Base-by-base conservation (phyloP, 2,329 filamentous ascomycete species). In the Cercospora sojina region DNA sequence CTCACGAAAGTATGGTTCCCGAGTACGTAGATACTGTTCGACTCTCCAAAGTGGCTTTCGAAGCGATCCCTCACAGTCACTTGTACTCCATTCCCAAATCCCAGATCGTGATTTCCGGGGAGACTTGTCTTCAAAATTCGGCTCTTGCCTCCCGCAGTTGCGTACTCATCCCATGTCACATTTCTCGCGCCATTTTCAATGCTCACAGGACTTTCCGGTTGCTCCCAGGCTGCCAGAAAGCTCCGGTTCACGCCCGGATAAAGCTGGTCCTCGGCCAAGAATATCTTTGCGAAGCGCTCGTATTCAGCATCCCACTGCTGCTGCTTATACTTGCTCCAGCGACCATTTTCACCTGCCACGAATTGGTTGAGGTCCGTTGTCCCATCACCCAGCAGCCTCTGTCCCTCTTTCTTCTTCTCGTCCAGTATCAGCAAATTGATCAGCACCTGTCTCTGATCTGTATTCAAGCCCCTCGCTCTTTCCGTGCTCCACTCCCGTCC, bases 1-100 rank as follows among this genome's bases (percentile, higher is more conserved):
- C 92, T 96, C 20, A 99, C 91, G 76, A 99, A 93, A 0, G 92
- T 96, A 77, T 99, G 95, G 75, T 99, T 99, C 12, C 92, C 95
- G 62, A 98, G 85, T 5, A 98, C 85, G 77, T 98, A 93, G 20
- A 99, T 88, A 8, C 92, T 85, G 78, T 97, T 98, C n/a, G 89
- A 87, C 64, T 95, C 90, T 4, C 95, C 95, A 79, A 99, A 98
- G 76, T 90, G 97, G 3, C 90, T 87, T 74, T 90, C 87, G 77
- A 98, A 99, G 16, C 95, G 85, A 73, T 95, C 85, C 60, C 93
- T 87, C 35, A 97, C 92, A 0, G 90, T 84, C 8, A 90, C 77
- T 76, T 97, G 92, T 57, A 99, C 89, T 53, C 93, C 91, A 23
- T 88, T 88, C 3, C 92, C 94, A 75, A 98, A 97, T 0, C 95